Evolutionary conservation across 371 early-diverging fungal species (phyloP), one percentile per base, ranked within the genome.

Genomic region (Mortierella sp.): DNA sequence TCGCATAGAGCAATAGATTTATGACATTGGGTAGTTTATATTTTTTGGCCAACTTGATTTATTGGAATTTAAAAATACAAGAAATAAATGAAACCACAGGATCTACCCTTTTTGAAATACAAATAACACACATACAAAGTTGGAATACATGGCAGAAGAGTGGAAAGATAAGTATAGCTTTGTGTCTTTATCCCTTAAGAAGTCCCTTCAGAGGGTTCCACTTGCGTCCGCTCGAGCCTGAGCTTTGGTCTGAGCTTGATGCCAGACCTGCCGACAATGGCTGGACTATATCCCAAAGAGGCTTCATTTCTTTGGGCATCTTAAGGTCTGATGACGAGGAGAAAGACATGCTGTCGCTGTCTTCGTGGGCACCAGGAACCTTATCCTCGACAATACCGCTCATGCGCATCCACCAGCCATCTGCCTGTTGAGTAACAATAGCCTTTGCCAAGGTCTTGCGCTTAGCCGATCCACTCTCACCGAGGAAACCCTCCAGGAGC

Each of bases 401-500:
- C 68, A 79, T 73, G 5, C 80, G 61, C 54, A 29, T 62, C 64
- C 60, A 79, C 80, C 80, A 79, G 42, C 70, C 80, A 37, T 79
- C 64, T 0, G 69, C 66, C 45, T 66, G 66, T 22, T 69, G 56
- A 0, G 35, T 61, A 9, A 61, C 43, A 37, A 74, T 61, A 45
- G 59, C 45, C 57, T 67, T 70, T 17, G 80, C 74, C 51, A 79
- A 26, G 0, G 70, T 57, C 37, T 74, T 70, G 13, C 80, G 80
- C 55, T 74, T 74, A 43, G 49, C 15, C 34, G 54, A 61, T 10
- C 80, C 80, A 22, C 56, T 42, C 42, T 79, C 75, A 13, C 80
- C 80, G 28, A 70, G 42, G 70, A 71, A 79, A 42, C 80, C 53
- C 56, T 79, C 80, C 67, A 79, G 34, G 28, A 79, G 45, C 26